Base-by-base conservation (phyloP, 2,329 filamentous ascomycete genomes). In the Nemania sp. region DNA sequence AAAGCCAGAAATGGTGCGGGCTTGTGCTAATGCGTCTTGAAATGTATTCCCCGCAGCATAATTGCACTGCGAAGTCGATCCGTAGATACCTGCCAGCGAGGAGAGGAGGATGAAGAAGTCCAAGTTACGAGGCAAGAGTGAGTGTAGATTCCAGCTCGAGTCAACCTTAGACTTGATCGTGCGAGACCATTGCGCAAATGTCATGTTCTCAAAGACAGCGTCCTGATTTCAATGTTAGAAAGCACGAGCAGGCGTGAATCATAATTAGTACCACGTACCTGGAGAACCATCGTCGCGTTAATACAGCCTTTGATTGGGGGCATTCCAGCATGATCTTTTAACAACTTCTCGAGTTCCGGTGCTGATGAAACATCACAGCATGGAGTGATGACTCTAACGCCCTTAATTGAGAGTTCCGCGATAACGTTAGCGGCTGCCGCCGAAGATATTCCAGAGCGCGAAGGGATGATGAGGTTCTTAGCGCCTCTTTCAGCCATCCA, bases 401-500 rank as follows among this genome's bases (percentile, higher is more conserved):
- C 37, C n/a, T 14, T 9, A 5, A 5, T 23, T 11, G 12, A 19
- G n/a, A 40, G 9, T 4, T 40, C 37, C 19, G 37, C 9, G 20
- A 40, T 22, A 5, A 20, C 20, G 5, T 40, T 22, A 2, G 19
- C 7, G 5, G 15, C 37, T 14, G 37, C 37, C 9, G 14, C 6
- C 1, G 37, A 40, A 12, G 37, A 23, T 3, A n/a, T 12, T 9
- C 65, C 59, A 2, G 61, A 61, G 12, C 60, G 37, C 5, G 64
- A 64, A 1, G 47, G 55, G 1, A 64, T n/a, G 9, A 65, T 53
- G 0, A 65, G 26, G 28, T 65, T 14, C 23, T 43, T 59, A 2
- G 58, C 63, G 8, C 63, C 63, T 17, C 48, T 55, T 2, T 33
- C 19, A 1, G 37, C 61, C 61, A 65, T 62, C 62, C 63, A 65